These are phyloP conservation scores for Luvunga scandens DNA, from an alignment of 345 rosid genomes.

Conservation along the genomic window DNA sequence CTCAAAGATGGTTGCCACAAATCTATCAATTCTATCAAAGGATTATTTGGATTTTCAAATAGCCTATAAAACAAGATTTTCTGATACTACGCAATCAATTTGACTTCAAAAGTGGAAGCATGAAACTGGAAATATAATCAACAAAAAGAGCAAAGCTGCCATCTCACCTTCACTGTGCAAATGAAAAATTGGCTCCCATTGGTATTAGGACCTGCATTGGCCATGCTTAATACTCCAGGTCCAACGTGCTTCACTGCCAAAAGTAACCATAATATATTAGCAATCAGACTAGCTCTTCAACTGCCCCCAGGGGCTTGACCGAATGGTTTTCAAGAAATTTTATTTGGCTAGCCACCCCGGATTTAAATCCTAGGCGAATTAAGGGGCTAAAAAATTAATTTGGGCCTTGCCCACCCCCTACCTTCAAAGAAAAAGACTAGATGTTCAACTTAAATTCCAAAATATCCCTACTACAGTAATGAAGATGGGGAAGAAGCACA, in stretches of 20 bases:
- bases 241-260: slow-evolving; percentile 84
- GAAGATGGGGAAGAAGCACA: background rate
- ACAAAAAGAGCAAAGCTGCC: slow-evolving; percentile 8
- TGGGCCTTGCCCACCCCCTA: too few relatives aligned
- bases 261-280: slow-evolving; percentile 7
- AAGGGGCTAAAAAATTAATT: too few relatives aligned
- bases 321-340: too few relatives aligned
- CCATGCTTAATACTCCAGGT: slow-evolving; percentile 92
- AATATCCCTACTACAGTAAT: background rate
- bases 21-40: background rate
- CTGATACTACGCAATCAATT: background rate
- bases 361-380: too few relatives aligned
- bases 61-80: background rate
- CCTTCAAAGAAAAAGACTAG: background rate
- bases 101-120: background rate
- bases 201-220: slow-evolving; percentile 91
- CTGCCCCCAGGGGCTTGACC: too few relatives aligned
- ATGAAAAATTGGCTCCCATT: slow-evolving; percentile 95
- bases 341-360: too few relatives aligned
- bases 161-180: slow-evolving; percentile 74
- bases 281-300: background rate
- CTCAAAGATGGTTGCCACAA: background rate
- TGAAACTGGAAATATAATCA: background rate
- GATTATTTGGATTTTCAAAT: slow-evolving; percentile 1
- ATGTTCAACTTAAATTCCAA: background rate